Evolutionary conservation across 345 rosid species (phyloP).

Genomic region (Euphorbia peplus): DNA sequence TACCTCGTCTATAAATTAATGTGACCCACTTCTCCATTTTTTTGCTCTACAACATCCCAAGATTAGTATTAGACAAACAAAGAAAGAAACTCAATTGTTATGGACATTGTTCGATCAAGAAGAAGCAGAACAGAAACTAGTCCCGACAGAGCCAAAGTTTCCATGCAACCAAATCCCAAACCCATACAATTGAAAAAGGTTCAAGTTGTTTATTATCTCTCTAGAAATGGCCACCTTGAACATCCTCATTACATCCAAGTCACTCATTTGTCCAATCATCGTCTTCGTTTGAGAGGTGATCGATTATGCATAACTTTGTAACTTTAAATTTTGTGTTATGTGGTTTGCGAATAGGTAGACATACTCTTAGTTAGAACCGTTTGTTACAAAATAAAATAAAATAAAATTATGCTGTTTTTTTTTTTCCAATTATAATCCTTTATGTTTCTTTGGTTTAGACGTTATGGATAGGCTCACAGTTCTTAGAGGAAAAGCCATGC

Average conservation of each 20-base stretch:
- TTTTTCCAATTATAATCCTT: not conserved
- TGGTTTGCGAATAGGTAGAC: too few relatives aligned
- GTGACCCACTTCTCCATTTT: not conserved
- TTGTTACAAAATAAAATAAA: too few relatives aligned
- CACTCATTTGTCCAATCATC: constrained; percentile 53
- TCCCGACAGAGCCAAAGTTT: constrained; percentile 41
- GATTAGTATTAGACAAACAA: too few relatives aligned
- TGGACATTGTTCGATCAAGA: constrained; percentile 28
- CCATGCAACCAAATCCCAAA: constrained; percentile 25
- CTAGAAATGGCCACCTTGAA: constrained; percentile 87
- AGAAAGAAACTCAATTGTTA: too few relatives aligned
- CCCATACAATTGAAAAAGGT: constrained; percentile 46
- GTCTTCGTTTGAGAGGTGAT: constrained; percentile 77
- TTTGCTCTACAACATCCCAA: not conserved
- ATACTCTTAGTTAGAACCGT: too few relatives aligned
- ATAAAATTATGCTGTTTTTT: not conserved
- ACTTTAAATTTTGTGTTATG: too few relatives aligned
- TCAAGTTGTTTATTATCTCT: constrained; percentile 79
- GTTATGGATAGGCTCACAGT: constrained; percentile 61
- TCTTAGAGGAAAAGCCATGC: constrained; percentile 82
- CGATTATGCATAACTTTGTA: too few relatives aligned
- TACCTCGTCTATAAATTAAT: not conserved
- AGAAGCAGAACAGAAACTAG: constrained; percentile 35
- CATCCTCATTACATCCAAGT: constrained; percentile 94
- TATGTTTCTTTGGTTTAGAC: constrained; percentile 34